Conservation (phyloP, 1,284 basidiomycete genomes). For the Mrakiaceae sp. region DNA sequence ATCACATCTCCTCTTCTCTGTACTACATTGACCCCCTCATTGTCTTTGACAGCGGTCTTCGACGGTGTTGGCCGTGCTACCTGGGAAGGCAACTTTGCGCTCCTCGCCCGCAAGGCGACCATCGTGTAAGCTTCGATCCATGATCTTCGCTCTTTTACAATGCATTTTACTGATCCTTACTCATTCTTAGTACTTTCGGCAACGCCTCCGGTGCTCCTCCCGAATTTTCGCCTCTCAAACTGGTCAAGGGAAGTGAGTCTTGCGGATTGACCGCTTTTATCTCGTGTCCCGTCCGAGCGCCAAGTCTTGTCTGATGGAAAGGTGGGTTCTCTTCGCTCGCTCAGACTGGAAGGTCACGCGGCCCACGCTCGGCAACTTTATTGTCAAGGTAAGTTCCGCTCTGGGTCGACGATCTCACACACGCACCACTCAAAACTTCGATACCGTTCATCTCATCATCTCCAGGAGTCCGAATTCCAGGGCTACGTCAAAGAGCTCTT, state of each 20-base stretch:
- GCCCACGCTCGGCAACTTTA: background rate
- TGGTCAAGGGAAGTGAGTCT: conserved; percentile 28
- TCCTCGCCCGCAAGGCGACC: conserved; percentile 67
- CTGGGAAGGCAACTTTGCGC: conserved; percentile 71
- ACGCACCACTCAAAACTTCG: too few relatives aligned
- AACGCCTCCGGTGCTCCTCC: conserved; percentile 68
- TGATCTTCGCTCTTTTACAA: background rate
- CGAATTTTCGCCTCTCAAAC: conserved; percentile 33
- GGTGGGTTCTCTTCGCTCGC: too few relatives aligned
- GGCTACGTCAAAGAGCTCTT: conserved; percentile 59
- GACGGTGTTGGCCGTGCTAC: conserved; percentile 93
- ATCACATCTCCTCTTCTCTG: background rate
- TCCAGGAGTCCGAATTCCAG: conserved; percentile 42
- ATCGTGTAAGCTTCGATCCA: background rate
- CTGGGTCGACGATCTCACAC: too few relatives aligned
- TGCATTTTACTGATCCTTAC: too few relatives aligned
- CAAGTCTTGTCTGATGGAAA: too few relatives aligned
- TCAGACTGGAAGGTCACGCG: conserved; percentile 35
- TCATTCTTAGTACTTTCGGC: conserved; percentile 48
- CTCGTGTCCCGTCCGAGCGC: too few relatives aligned
- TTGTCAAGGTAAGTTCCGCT: background rate
- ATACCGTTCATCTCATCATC: too few relatives aligned
- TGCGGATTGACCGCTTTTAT: too few relatives aligned
- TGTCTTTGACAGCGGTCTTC: conserved; percentile 43
- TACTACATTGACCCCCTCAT: too few relatives aligned